These are phyloP conservation scores for Flaveria robusta DNA, from an alignment of 129 eudicot genomes.

Conservation along the genomic window DNA sequence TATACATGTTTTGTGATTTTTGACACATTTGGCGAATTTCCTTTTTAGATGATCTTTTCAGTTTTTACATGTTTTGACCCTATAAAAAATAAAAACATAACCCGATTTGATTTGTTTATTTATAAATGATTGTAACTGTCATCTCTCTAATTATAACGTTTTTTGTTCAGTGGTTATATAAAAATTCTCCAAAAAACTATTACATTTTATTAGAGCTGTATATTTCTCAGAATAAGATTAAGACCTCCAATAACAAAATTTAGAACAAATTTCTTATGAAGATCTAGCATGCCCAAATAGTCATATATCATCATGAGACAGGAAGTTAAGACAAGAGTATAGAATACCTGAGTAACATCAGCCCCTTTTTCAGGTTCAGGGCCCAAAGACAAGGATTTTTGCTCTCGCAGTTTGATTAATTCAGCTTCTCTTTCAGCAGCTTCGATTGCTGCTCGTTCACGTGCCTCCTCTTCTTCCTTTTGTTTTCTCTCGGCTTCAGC, in stretches of 20 bases:
- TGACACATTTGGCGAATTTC: not conserved
- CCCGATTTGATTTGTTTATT: not conserved
- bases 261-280: slow-evolving; percentile 7
- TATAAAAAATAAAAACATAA: not conserved
- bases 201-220: not conserved
- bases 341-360: slow-evolving; percentile 85
- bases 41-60: not conserved
- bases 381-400: slow-evolving; percentile 79
- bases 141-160: not conserved
- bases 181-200: not conserved
- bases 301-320: not conserved
- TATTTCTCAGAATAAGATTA: not conserved
- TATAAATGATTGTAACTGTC: not conserved
- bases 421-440: slow-evolving; percentile 97
- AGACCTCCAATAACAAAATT: not conserved
- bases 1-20: not conserved
- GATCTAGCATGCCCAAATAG: slow-evolving; percentile 8
- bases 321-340: not conserved
- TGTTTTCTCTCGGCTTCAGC: slow-evolving; percentile 88
- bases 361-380: slow-evolving; percentile 93
- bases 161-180: slow-evolving; percentile 5
- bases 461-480: slow-evolving; percentile 90
- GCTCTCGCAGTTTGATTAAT: slow-evolving; percentile 63
- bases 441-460: slow-evolving; percentile 80
- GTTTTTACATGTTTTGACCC: not conserved